Evolutionary conservation across 164 flowering plant species (phyloP).

Genomic region (Tetrastigma voinierianum): DNA sequence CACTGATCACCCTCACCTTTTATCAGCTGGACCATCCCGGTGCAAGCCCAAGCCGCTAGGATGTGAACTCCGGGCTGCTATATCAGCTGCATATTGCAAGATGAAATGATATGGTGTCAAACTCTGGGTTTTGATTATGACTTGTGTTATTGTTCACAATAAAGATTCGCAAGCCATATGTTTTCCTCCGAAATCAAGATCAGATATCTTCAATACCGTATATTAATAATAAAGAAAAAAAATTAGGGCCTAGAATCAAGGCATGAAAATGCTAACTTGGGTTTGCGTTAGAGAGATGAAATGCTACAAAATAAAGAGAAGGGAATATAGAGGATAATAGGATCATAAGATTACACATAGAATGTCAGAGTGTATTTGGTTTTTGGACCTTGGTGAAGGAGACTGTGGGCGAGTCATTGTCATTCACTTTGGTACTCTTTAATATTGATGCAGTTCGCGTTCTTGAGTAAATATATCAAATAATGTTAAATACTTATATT

Average conservation of each 20-base stretch:
- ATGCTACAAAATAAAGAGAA: no score
- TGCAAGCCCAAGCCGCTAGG: constrained; percentile 33
- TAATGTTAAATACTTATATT: neutral
- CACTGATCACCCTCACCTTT: constrained; percentile 5
- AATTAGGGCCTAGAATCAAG: no score
- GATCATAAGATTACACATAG: constrained; percentile 34
- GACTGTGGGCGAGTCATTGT: constrained; percentile 35
- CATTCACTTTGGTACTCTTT: constrained; percentile 20
- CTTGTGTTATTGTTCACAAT: no score
- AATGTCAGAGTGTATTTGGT: constrained; percentile 24
- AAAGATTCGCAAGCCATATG: no score
- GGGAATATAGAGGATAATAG: neutral
- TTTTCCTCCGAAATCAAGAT: no score
- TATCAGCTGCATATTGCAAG: constrained; percentile 23
- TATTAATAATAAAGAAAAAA: no score
- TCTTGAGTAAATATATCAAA: constrained; percentile 17
- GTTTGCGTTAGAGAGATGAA: no score
- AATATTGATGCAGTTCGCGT: constrained; percentile 37
- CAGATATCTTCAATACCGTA: no score
- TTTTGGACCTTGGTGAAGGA: constrained; percentile 57
- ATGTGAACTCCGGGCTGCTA: constrained; percentile 36
- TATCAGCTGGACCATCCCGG: constrained; percentile 14
- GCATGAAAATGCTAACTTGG: no score
- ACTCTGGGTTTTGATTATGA: no score
- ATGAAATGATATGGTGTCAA: neutral